phyloP scores from a whole-genome alignment of 192 early-diverging fungal genomes.

The Coemansia sp. region DNA sequence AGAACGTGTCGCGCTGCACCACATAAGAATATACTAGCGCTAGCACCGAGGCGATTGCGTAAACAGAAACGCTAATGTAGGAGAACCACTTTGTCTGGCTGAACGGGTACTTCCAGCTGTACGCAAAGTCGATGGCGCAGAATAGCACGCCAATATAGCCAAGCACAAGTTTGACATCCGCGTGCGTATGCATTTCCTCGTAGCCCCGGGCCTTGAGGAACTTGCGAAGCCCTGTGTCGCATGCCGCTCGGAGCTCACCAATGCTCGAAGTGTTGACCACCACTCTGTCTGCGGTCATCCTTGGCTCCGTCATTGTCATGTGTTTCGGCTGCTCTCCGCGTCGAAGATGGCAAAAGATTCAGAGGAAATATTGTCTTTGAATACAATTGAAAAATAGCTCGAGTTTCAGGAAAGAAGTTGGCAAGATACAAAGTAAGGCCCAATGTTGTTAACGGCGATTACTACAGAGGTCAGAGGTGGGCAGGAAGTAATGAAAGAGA shows the following conservation, averaged over 20 bases:
- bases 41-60: constrained; percentile 46
- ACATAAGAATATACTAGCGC: constrained; percentile 59
- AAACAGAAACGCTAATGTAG: constrained; percentile 58
- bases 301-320: constrained; percentile 5
- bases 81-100: constrained; percentile 63
- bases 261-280: constrained; percentile 53
- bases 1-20: constrained; percentile 68
- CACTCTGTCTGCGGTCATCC: constrained; percentile 12
- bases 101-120: constrained; percentile 69
- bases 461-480: not conserved
- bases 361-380: not conserved
- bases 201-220: constrained; percentile 54
- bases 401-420: not conserved
- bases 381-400: not conserved
- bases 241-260: constrained; percentile 61
- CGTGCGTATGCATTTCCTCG: constrained; percentile 75
- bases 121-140: constrained; percentile 68
- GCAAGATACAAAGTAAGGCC: not conserved
- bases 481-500: not conserved
- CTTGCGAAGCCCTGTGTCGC: constrained; percentile 63
- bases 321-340: not conserved
- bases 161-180: constrained; percentile 76
- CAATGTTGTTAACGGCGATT: not conserved
- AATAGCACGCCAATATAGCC: constrained; percentile 75
- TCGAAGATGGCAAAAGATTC: not conserved